Evolutionary conservation across 2,329 filamentous ascomycete genomes (phyloP), one percentile per base, ranked within the genome.

Genomic region (Colletotrichum truncatum): DNA sequence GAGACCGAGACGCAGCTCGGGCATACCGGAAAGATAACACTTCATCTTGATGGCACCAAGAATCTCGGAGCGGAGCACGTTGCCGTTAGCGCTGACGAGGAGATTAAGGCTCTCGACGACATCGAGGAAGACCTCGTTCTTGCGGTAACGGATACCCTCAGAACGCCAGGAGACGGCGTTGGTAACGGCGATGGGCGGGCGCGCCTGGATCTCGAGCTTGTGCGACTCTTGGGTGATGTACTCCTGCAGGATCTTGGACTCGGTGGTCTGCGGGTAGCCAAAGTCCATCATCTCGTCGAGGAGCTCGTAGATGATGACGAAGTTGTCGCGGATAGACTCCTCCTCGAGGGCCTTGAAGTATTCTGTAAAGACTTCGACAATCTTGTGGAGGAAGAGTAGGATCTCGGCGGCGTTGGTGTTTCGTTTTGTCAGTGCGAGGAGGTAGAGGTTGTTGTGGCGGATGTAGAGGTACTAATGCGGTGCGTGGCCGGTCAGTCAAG

Each of bases 221-320:
- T 99, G 96, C 57, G 94, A 98, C 81, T 99, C 96, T 80, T 99
- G 96, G 39, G 96, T 99, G 77, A 99, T 99, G 83, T 97, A 97
- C 84, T 99, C 96, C 80, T 99, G 96, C 67, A 99, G 84, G 77
- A 99, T 99, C 87, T 99, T 99, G 78, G 89, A 93, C 80, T 99
- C 96, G 70, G 96, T 99, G 9, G 96, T 99, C 80, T 99, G 96
- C 6, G 96, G 96, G 78, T 99, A 98, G 69, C 96, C 96, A 84
- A 99, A 99, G 81, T 99, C 96, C 96, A 99, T 99, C 96, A 99
- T 99, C 84, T 99, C 96, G 76, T 99, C 96, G 68, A 99, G 88
- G 67, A 99, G 82, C 81, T 99, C 96, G 85, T 99, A 99, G 75
- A 99, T 99, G 76, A 99, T 90, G 78, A 99, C 96, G 77, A 99